Conservation (phyloP, 345 rosid species). For the Aquilaria sinensis region DNA sequence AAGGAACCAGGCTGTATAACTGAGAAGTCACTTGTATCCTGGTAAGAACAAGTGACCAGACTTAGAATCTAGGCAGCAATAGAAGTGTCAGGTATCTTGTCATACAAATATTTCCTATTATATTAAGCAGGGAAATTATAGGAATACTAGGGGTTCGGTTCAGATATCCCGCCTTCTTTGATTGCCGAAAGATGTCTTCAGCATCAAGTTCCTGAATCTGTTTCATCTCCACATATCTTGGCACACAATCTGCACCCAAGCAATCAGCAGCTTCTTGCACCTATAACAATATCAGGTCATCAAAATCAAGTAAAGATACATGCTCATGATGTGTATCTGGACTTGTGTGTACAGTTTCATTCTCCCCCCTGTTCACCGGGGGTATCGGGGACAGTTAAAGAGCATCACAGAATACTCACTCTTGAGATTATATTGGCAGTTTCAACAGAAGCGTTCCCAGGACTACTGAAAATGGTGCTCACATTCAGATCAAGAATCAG, state of each 20-base stretch:
- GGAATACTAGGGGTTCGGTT: background rate
- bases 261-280: conserved; percentile 94
- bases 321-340: background rate
- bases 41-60: conserved; percentile 2
- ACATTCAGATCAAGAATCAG: conserved; percentile 79
- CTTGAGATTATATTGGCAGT: conserved; percentile 55
- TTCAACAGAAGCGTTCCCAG: conserved; percentile 45
- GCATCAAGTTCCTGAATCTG: conserved; percentile 48
- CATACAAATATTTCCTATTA: too few relatives aligned
- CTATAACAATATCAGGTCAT: conserved; percentile 24
- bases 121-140: too few relatives aligned
- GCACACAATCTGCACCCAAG: conserved; percentile 80
- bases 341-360: background rate
- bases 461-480: conserved; percentile 53
- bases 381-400: background rate
- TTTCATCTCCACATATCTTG: conserved; percentile 64
- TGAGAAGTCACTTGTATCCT: conserved; percentile 30
- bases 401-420: conserved; percentile 27
- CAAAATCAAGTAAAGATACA: background rate
- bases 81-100: too few relatives aligned
- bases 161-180: conserved; percentile 45
- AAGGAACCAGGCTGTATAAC: conserved; percentile 34
- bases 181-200: conserved; percentile 31
- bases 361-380: background rate
- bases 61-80: too few relatives aligned